Evolutionary conservation across 805 yeast species (phyloP).

Genomic region (Komagataella pastoris): DNA sequence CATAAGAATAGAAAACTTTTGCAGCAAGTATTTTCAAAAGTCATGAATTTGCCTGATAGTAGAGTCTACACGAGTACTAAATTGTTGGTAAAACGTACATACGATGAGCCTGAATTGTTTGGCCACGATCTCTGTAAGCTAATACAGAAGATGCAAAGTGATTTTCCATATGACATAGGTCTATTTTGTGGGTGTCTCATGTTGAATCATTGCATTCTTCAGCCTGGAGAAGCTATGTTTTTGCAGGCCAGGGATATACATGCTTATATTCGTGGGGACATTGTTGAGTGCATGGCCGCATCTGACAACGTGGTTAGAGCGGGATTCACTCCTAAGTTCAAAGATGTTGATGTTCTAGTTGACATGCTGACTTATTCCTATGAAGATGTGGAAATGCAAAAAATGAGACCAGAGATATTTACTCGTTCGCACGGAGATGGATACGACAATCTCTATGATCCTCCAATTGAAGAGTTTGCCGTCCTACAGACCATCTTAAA

Average conservation of each 20-base stretch:
- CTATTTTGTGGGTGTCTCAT: conserved; percentile 90
- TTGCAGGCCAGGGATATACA: conserved; percentile 96
- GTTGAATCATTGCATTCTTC: conserved; percentile 74
- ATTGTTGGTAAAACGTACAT: conserved; percentile 54
- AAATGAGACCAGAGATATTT: conserved; percentile 58
- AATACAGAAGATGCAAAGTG: conserved; percentile 64
- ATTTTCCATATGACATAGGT: conserved; percentile 91
- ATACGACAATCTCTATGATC: conserved; percentile 62
- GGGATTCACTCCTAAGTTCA: conserved; percentile 98
- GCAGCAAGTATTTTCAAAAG: conserved; percentile 62
- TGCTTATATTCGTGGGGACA: conserved; percentile 94
- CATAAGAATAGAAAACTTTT: conserved; percentile 46
- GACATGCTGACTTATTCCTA: conserved; percentile 82
- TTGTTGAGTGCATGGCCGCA: conserved; percentile 99
- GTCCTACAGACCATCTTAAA: conserved; percentile 74
- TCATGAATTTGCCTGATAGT: conserved; percentile 75
- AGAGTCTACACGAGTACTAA: conserved; percentile 42
- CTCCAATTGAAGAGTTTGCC: conserved; percentile 94
- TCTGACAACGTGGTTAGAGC: conserved; percentile 97
- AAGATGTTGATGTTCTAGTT: conserved; percentile 85
- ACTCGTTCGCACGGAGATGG: conserved; percentile 56
- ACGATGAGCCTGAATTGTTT: conserved; percentile 43
- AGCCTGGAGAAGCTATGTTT: conserved; percentile 92
- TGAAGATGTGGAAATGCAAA: conserved; percentile 86
- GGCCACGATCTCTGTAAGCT: conserved; percentile 52